These are phyloP conservation scores for Amesomyces nigricolor DNA, from an alignment of 2,329 filamentous ascomycete species.

Conservation along the genomic window DNA sequence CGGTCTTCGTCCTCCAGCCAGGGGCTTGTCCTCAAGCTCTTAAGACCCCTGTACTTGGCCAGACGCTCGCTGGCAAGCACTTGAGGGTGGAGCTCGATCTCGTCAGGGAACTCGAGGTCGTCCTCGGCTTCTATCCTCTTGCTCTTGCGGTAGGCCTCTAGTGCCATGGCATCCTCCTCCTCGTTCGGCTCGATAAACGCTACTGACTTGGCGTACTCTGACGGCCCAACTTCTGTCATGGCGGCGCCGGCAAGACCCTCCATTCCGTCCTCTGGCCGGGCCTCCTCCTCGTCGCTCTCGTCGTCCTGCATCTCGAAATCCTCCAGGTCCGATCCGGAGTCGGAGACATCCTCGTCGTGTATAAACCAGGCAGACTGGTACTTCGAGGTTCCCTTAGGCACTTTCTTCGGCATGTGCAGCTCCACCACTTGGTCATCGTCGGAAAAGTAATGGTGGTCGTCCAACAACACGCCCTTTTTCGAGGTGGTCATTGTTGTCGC, in stretches of 20 bases:
- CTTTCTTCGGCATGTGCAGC: constrained; percentile 58
- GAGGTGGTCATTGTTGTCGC: constrained; percentile 42
- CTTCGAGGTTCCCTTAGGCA: constrained; percentile 86
- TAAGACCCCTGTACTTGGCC: constrained; percentile 81
- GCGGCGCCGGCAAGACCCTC: constrained; percentile 62
- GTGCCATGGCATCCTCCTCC: constrained; percentile 67
- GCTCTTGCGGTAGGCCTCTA: constrained; percentile 73
- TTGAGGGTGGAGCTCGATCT: constrained; percentile 88
- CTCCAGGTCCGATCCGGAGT: constrained; percentile 78
- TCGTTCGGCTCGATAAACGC: constrained; percentile 85
- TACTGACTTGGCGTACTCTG: constrained; percentile 90
- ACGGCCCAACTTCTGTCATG: constrained; percentile 68
- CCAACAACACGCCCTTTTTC: constrained; percentile 83
- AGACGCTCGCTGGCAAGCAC: constrained; percentile 81
- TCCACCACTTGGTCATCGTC: constrained; percentile 67
- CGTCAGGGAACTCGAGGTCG: constrained; percentile 92
- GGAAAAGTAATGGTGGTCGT: constrained; percentile 97
- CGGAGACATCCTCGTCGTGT: constrained; percentile 65
- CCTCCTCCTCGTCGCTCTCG: constrained; percentile 50
- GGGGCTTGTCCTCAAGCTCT: constrained; percentile 77
- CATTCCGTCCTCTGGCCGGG: constrained; percentile 74
- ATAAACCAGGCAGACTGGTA: constrained; percentile 96
- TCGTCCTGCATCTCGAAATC: constrained; percentile 56
- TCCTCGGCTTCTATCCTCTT: constrained; percentile 79
- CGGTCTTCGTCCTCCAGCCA: constrained; percentile 89